Conservation (phyloP, 176 grass and related monocot genomes). For the Aegilops longissima region DNA sequence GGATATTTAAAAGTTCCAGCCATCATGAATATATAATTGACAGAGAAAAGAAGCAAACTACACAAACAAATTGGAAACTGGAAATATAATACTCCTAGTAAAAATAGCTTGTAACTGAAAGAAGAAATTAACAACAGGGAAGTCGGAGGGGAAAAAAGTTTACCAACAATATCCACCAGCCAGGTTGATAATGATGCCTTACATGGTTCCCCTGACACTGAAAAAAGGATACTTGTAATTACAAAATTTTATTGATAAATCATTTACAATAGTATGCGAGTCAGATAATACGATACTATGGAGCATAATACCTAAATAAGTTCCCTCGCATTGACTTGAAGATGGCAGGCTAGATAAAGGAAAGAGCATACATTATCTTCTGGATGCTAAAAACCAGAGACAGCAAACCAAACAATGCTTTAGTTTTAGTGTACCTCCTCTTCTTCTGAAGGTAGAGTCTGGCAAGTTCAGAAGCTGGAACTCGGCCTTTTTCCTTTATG, state of each 20-base stretch:
- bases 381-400: background rate
- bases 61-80: background rate
- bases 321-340: background rate
- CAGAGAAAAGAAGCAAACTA: background rate
- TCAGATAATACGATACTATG: background rate
- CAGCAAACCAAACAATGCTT: background rate
- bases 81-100: background rate
- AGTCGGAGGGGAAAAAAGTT: background rate
- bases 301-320: background rate
- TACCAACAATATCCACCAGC: conserved; percentile 12
- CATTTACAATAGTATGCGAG: background rate
- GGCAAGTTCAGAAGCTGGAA: conserved; percentile 1
- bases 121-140: background rate
- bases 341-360: conserved; percentile 11
- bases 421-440: conserved; percentile 10
- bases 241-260: background rate
- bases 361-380: background rate
- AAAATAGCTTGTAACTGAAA: background rate
- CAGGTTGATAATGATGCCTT: background rate
- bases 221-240: background rate
- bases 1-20: background rate
- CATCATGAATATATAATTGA: background rate
- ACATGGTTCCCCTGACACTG: background rate
- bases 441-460: conserved; percentile 26
- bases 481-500: background rate